These are phyloP conservation scores for Botrytis hyacinthi DNA, from an alignment of 2,329 filamentous ascomycete genomes.

Conservation along the genomic window DNA sequence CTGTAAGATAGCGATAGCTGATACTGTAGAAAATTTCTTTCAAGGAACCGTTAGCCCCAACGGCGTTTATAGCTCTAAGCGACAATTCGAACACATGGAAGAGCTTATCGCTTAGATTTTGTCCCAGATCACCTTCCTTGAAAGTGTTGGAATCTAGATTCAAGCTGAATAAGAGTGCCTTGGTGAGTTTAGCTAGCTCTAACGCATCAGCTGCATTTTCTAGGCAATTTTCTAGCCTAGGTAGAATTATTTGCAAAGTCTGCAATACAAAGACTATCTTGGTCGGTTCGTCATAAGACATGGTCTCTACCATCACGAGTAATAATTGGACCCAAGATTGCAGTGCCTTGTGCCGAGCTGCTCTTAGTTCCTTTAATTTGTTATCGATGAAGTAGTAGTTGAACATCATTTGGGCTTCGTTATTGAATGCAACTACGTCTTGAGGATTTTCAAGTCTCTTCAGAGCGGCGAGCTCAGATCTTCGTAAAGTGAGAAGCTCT, in stretches of 20 bases:
- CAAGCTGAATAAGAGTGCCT: conserved; percentile 69
- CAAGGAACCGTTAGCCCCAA: conserved; percentile 66
- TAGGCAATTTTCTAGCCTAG: conserved; percentile 76
- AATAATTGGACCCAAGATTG: conserved; percentile 82
- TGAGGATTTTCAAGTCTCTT: conserved; percentile 51
- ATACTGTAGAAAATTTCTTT: conserved; percentile 89
- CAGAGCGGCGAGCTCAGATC: conserved; percentile 56
- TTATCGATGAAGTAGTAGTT: conserved; percentile 64
- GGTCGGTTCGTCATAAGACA: conserved; percentile 71
- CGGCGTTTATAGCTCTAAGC: conserved; percentile 73
- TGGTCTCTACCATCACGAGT: conserved; percentile 77
- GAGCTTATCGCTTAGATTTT: conserved; percentile 82
- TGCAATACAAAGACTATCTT: conserved; percentile 80
- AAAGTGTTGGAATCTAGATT: conserved; percentile 52
- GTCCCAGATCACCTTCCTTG: conserved; percentile 52
- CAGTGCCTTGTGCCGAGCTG: conserved; percentile 62
- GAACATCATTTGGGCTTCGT: conserved; percentile 59
- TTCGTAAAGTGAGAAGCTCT: conserved; percentile 70
- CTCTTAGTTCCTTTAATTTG: conserved; percentile 54
- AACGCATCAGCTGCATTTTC: conserved; percentile 68
- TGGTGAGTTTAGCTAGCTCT: conserved; percentile 74
- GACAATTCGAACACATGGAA: conserved; percentile 90
- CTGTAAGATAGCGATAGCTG: conserved; percentile 79
- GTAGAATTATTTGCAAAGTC: conserved; percentile 80
- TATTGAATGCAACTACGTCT: conserved; percentile 51